Percentiles rank a stretch among this genome's conserved stretches.
Conservation (phyloP, 305 asterid genomes). For the Fraxinus nigra region DNA sequence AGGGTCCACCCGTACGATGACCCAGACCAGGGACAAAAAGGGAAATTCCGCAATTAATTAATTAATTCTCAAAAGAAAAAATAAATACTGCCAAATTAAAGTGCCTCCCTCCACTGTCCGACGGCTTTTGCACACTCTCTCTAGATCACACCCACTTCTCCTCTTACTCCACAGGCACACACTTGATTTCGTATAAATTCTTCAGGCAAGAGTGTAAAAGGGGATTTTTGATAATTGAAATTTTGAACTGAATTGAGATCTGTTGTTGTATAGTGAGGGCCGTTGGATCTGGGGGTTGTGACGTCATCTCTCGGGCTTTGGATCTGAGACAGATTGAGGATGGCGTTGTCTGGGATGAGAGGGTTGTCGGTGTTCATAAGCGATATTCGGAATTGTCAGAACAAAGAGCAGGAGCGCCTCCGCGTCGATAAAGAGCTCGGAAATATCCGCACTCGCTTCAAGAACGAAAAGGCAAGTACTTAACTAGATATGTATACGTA, state of each 20-base stretch:
- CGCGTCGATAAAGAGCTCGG: slow-evolving; percentile 99
- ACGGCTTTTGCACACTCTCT: background rate
- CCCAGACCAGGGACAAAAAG: background rate
- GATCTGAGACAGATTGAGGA: slow-evolving; percentile 64
- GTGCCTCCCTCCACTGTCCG: slow-evolving; percentile 7
- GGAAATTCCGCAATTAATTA: background rate
- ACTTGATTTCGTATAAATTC: background rate
- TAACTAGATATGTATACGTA: background rate
- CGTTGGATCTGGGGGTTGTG: slow-evolving; percentile 1
- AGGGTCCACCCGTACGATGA: background rate
- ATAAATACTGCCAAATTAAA: background rate
- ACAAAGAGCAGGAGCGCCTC: slow-evolving; percentile 95
- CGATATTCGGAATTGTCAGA: slow-evolving; percentile 93
- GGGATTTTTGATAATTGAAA: background rate
- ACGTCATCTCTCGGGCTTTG: slow-evolving; percentile 20
- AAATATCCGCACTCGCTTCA: slow-evolving; percentile 90
- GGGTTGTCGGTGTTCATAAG: slow-evolving; percentile 73
- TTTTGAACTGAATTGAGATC: background rate
- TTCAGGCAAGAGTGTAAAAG: background rate
- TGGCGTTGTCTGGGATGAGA: slow-evolving; percentile 99
- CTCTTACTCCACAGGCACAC: background rate
- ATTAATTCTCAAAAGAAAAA: background rate
- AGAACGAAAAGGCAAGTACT: slow-evolving; percentile 74
- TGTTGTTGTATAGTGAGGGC: background rate
- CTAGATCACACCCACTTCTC: background rate